These are phyloP conservation scores for Pseudisothecium myosuroides DNA, from an alignment of 225 moss, liverwort and hornwort genomes.

Conservation along the genomic window DNA sequence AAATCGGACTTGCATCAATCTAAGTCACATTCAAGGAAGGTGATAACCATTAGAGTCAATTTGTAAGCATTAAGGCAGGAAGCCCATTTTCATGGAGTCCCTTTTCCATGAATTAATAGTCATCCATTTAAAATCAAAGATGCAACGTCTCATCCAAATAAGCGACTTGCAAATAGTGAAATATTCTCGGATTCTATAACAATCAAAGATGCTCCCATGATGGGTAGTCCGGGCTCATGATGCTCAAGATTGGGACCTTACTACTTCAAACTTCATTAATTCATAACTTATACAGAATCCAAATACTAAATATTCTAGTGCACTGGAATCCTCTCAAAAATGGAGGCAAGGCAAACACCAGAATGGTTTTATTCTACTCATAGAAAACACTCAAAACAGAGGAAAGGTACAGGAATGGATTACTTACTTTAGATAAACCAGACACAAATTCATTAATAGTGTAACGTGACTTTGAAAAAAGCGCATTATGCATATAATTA, in stretches of 20 bases:
- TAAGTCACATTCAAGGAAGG: background rate
- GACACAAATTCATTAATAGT: too few relatives aligned
- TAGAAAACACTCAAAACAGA: background rate
- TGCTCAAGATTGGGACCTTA: background rate
- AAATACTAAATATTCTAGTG: background rate
- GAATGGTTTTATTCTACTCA: background rate
- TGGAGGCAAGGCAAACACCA: background rate
- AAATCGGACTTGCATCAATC: background rate
- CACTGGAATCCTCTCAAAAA: background rate
- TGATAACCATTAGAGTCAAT: background rate
- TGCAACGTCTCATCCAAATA: background rate
- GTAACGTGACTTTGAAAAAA: background rate
- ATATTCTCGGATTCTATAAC: background rate
- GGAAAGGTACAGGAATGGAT: background rate
- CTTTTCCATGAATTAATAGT: background rate
- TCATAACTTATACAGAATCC: background rate
- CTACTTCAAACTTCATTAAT: background rate
- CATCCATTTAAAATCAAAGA: background rate
- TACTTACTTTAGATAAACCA: background rate
- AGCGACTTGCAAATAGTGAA: background rate
- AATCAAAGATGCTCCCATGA: background rate
- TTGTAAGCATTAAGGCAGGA: background rate
- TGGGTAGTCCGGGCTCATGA: background rate
- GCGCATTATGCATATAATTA: background rate
- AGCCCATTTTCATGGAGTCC: background rate